phyloP scores from a whole-genome alignment of 129 eudicot genomes.

The Escallonia herrerae region DNA sequence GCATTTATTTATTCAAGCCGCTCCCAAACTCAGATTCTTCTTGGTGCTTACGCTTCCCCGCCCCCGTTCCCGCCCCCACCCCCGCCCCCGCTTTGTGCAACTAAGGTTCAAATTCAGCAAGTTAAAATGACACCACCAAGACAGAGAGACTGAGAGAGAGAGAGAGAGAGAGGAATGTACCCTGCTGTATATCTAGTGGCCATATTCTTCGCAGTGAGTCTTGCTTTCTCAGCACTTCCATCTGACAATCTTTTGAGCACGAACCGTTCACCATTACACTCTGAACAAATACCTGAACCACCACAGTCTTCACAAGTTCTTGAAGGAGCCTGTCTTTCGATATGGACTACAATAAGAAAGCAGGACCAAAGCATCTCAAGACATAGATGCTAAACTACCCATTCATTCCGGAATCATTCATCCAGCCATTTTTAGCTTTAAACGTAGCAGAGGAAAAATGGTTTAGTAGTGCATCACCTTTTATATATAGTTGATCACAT shows the following conservation, averaged over 20 bases:
- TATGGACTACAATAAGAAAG: slow-evolving; percentile 1
- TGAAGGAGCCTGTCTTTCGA: slow-evolving; percentile 36
- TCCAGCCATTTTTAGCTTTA: too few relatives aligned
- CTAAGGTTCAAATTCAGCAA: slow-evolving; percentile 11
- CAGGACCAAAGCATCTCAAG: neutral
- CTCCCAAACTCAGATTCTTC: too few relatives aligned
- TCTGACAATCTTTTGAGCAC: slow-evolving; percentile 66
- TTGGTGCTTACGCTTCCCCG: too few relatives aligned
- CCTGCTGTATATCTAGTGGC: slow-evolving; percentile 97
- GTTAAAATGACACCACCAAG: neutral
- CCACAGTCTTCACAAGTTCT: slow-evolving; percentile 80
- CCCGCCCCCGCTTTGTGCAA: too few relatives aligned
- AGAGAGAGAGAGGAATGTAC: slow-evolving; percentile 24
- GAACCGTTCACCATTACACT: slow-evolving; percentile 95
- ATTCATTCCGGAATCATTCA: too few relatives aligned
- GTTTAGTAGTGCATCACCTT: too few relatives aligned
- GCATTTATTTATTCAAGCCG: too few relatives aligned
- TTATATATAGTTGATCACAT: too few relatives aligned
- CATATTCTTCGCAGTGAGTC: slow-evolving; percentile 66
- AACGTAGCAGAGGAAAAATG: too few relatives aligned
- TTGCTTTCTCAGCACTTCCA: slow-evolving; percentile 71
- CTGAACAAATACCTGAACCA: slow-evolving; percentile 88
- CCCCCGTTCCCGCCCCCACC: too few relatives aligned
- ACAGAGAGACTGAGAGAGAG: neutral
- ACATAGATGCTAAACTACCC: neutral